Evolutionary conservation across 441 rosid genomes (phyloP).

Genomic region (Erodium trifolium): DNA sequence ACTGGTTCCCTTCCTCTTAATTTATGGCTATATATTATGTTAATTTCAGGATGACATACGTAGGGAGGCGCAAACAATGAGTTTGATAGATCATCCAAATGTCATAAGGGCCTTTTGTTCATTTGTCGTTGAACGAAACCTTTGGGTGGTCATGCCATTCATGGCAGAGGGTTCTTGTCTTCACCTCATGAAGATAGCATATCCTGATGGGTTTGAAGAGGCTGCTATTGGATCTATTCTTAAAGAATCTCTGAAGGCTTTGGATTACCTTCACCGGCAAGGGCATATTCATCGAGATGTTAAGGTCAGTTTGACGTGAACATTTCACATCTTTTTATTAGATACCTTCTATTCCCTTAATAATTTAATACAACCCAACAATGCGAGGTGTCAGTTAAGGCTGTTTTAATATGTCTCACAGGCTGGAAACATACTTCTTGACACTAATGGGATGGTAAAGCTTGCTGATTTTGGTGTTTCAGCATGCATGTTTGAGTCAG

Average conservation of each 20-base stretch:
- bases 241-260: conserved; percentile 94
- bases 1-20: background rate
- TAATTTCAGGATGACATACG: conserved; percentile 73
- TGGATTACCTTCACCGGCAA: conserved; percentile 90
- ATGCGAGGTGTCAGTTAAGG: conserved; percentile 9
- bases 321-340: conserved; percentile 12
- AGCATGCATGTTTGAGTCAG: conserved; percentile 94
- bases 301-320: conserved; percentile 19
- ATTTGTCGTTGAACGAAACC: conserved; percentile 75
- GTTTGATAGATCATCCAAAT: conserved; percentile 94
- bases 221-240: conserved; percentile 74
- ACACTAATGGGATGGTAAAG: conserved; percentile 70
- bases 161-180: conserved; percentile 98
- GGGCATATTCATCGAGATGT: conserved; percentile 99
- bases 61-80: conserved; percentile 95
- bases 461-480: conserved; percentile 98
- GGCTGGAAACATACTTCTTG: conserved; percentile 96
- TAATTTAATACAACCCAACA: background rate
- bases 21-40: conserved; percentile 1
- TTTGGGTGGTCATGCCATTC: conserved; percentile 98
- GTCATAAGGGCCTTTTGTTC: conserved; percentile 82
- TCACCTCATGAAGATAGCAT: conserved; percentile 95
- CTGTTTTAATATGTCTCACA: conserved; percentile 25
- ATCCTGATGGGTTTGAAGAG: conserved; percentile 91
- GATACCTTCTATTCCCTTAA: conserved; percentile 9